phyloP scores from a whole-genome alignment of 306 rosid species.

The Cicer judaicum region DNA sequence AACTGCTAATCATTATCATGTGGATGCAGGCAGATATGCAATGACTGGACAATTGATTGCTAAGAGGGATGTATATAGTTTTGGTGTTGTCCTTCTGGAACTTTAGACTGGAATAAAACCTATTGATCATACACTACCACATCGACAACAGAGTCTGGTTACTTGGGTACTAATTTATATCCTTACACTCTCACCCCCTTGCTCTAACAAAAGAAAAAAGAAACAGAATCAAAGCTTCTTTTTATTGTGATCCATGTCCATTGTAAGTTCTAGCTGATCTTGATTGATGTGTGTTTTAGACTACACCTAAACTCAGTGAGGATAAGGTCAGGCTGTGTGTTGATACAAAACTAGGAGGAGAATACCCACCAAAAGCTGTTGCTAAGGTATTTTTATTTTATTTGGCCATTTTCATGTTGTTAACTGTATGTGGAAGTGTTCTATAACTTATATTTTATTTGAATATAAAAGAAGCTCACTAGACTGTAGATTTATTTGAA shows the following conservation, averaged over 20 bases:
- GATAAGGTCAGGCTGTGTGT: slow-evolving; percentile 91
- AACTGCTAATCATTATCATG: no score
- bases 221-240: slow-evolving; percentile 11
- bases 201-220: neutral
- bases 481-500: neutral
- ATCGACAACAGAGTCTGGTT: slow-evolving; percentile 94
- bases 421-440: slow-evolving; percentile 7
- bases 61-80: slow-evolving; percentile 93
- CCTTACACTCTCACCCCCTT: neutral
- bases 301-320: slow-evolving; percentile 95
- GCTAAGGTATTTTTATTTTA: slow-evolving; percentile 65
- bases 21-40: no score
- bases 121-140: slow-evolving; percentile 91
- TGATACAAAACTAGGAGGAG: slow-evolving; percentile 86
- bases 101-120: slow-evolving; percentile 95
- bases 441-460: slow-evolving; percentile 21
- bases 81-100: slow-evolving; percentile 91
- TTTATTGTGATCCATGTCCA: slow-evolving; percentile 11
- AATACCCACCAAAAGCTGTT: slow-evolving; percentile 92
- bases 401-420: slow-evolving; percentile 21
- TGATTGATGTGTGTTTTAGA: slow-evolving; percentile 57
- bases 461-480: slow-evolving; percentile 28
- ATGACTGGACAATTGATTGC: slow-evolving; percentile 97
- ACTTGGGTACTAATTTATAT: slow-evolving; percentile 74
- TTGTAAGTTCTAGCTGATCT: slow-evolving; percentile 47